Base-by-base conservation (phyloP, 257 asterid species). In the Henckelia pumila region DNA sequence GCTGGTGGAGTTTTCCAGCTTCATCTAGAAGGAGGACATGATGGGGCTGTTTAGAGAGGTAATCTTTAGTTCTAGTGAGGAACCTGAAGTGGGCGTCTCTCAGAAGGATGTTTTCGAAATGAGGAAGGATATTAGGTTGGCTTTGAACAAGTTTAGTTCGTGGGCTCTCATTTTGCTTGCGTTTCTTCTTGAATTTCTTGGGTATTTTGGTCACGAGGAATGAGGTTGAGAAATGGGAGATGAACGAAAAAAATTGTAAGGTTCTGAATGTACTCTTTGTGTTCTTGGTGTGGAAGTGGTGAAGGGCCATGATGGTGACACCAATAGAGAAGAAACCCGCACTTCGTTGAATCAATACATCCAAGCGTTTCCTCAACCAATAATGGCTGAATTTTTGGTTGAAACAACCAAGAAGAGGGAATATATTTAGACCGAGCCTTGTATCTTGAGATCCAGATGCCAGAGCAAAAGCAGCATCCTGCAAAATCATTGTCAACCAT, bases 121-220 rank as follows among this genome's bases (percentile, higher is more conserved):
- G 80, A 67, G 74, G 81, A 10, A 74, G 61, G 79, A 85, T 80
- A 56, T 90, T 85, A 58, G 95, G 90, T 57, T 75, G 81, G 28
- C 96, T 79, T 76, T 93, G 99, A 59, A 93, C 87, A 8, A 77
- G 83, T 58, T 83, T 86, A 67, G 90, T 82, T 4, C 97, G 84
- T 0, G 96, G 87, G 80, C 92, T 85, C 24, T 85, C 94, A 3
- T 85, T 79, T 59, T 86, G 86, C 76, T 81, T 80, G 55, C 88
- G 94, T 59, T 85, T 93, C 35, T 85, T 90, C 68, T 80, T 81
- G 84, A 86, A 86, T 62, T 88, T 90, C 66, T 86, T 86, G 73
- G 99, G 97, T 81, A 59, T 86, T 85, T 93, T 90, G 8, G 99
- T 93, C 68, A 83, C 70, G 74, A 93, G 88, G 74, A 93, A 93